phyloP scores from a whole-genome alignment of 305 asterid genomes.

The Plantago lanceolata region DNA sequence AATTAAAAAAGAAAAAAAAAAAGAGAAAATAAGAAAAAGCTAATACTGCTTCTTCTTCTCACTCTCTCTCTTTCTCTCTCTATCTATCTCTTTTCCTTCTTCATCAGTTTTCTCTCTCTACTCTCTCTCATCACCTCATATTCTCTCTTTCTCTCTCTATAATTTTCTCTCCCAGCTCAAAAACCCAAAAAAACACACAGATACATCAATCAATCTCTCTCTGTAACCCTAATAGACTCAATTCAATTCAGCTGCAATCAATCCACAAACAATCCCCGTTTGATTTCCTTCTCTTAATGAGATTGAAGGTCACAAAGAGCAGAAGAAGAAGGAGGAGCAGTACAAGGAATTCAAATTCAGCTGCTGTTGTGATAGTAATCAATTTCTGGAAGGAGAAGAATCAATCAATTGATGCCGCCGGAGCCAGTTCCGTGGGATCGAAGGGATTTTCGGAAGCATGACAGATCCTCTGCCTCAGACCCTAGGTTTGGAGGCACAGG shows the following conservation, averaged over 20 bases:
- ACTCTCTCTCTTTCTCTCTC: background rate
- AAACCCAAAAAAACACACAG: background rate
- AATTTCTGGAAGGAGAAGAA: background rate
- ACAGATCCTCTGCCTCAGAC: conserved; percentile 37
- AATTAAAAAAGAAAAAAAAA: background rate
- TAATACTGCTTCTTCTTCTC: background rate
- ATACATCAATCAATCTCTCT: background rate
- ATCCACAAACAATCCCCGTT: background rate
- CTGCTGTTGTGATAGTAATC: background rate
- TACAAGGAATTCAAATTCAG: background rate
- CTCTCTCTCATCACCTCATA: background rate
- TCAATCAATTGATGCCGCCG: conserved; percentile 47
- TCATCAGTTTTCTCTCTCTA: background rate
- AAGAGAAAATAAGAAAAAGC: background rate
- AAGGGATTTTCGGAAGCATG: conserved; percentile 56
- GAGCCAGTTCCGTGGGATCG: conserved; percentile 68
- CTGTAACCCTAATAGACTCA: background rate
- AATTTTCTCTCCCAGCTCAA: background rate
- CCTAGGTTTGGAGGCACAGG: conserved; percentile 41
- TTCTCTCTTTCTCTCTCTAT: background rate
- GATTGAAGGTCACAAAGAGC: background rate
- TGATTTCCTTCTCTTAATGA: background rate
- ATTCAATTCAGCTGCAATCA: background rate
- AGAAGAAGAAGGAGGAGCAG: too few relatives aligned
- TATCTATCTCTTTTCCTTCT: too few relatives aligned